phyloP scores from a whole-genome alignment of 2,329 filamentous ascomycete genomes.

The Laburnicola sp. region DNA sequence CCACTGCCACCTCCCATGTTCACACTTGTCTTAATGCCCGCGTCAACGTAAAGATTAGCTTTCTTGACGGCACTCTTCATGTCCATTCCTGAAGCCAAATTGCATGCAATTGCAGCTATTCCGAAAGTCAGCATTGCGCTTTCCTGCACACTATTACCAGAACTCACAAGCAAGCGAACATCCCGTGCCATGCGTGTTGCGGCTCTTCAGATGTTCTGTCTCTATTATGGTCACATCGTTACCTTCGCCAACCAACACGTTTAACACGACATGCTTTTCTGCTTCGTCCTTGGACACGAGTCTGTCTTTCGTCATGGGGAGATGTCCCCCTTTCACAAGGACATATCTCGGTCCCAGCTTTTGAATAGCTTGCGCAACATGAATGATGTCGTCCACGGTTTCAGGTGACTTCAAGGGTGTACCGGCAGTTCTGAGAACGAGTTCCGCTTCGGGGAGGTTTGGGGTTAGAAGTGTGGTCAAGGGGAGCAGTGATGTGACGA shows the following conservation, averaged over 20 bases:
- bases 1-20: constrained; percentile 68
- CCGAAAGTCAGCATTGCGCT: not conserved
- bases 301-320: constrained; percentile 71
- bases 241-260: constrained; percentile 70
- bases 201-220: constrained; percentile 70
- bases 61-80: constrained; percentile 64
- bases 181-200: constrained; percentile 90
- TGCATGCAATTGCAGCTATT: constrained; percentile 74
- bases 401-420: constrained; percentile 53
- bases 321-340: constrained; percentile 86
- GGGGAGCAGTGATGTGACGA: constrained; percentile 65
- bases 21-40: constrained; percentile 67
- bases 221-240: constrained; percentile 63
- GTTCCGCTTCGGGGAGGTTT: constrained; percentile 73
- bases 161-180: constrained; percentile 83
- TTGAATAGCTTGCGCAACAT: constrained; percentile 67
- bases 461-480: constrained; percentile 72
- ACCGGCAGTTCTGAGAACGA: constrained; percentile 62
- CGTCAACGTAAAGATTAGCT: constrained; percentile 73
- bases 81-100: constrained; percentile 63
- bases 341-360: constrained; percentile 76
- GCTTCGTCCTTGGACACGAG: constrained; percentile 60
- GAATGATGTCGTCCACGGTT: constrained; percentile 67
- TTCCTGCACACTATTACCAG: not conserved
- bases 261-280: constrained; percentile 70